phyloP scores from a whole-genome alignment of 805 yeast species.

The Lipomyces chichibuensis region DNA sequence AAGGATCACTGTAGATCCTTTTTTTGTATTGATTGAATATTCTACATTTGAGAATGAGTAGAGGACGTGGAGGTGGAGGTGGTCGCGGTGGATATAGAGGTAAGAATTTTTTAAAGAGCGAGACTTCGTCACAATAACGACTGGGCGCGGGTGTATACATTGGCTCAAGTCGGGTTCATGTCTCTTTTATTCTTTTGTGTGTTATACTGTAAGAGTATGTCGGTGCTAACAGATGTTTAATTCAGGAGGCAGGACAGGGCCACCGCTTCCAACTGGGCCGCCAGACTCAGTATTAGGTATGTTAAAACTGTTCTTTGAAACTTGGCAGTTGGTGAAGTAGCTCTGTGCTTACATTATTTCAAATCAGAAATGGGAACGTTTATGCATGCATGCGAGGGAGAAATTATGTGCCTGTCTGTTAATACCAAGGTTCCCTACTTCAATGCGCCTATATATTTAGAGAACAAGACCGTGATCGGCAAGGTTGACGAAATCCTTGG shows the following conservation, averaged over 20 bases:
- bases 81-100: slow-evolving; percentile 53
- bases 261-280: slow-evolving; percentile 84
- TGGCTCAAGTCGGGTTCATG: background rate
- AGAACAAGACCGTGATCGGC: slow-evolving; percentile 93
- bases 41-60: slow-evolving; percentile 53
- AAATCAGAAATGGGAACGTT: slow-evolving; percentile 83
- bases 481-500: slow-evolving; percentile 98
- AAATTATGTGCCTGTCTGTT: slow-evolving; percentile 92
- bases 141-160: background rate
- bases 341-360: background rate
- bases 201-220: background rate
- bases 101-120: background rate
- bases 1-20: background rate
- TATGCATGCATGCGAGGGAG: slow-evolving; percentile 92
- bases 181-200: background rate
- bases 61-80: slow-evolving; percentile 68
- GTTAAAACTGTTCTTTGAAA: slow-evolving; percentile 1
- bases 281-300: slow-evolving; percentile 74
- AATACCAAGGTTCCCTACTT: slow-evolving; percentile 95
- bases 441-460: slow-evolving; percentile 97
- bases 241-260: slow-evolving; percentile 68
- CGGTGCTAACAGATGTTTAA: background rate
- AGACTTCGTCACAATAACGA: background rate
- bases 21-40: background rate
- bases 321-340: background rate